Conservation (phyloP, 306 rosid genomes). For the Inga laurina region DNA sequence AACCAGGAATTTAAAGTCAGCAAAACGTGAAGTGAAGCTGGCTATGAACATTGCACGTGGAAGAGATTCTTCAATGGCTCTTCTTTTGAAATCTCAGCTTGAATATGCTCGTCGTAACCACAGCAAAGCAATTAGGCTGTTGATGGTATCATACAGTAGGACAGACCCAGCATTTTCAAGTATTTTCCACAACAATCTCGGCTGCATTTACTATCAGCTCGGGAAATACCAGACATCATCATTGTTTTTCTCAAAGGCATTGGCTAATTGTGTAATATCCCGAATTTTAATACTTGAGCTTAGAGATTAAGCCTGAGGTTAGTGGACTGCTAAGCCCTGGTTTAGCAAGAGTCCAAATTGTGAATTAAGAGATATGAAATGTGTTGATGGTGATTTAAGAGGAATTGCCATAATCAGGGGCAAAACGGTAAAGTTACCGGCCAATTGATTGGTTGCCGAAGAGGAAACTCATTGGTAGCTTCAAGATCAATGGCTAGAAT, state of each 20-base stretch:
- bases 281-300: no score
- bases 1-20: constrained; percentile 86
- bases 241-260: constrained; percentile 85
- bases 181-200: constrained; percentile 87
- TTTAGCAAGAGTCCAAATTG: no score
- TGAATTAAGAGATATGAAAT: no score
- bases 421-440: no score
- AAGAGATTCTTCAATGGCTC: constrained; percentile 90
- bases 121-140: constrained; percentile 92
- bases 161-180: constrained; percentile 70
- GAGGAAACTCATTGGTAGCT: no score
- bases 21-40: constrained; percentile 91
- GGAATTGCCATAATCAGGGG: no score
- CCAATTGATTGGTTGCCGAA: no score
- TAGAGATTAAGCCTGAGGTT: no score
- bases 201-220: constrained; percentile 95
- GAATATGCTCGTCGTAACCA: constrained; percentile 94
- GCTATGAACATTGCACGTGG: constrained; percentile 96
- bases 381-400: no score
- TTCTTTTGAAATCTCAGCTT: constrained; percentile 92
- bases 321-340: no score
- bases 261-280: constrained; percentile 68
- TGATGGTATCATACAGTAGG: constrained; percentile 81
- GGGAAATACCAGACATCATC: constrained; percentile 90
- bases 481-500: no score